Percentiles rank a stretch among this genome's conserved stretches.
phyloP scores from a whole-genome alignment of 345 rosid genomes.

The Heritiera littoralis region DNA sequence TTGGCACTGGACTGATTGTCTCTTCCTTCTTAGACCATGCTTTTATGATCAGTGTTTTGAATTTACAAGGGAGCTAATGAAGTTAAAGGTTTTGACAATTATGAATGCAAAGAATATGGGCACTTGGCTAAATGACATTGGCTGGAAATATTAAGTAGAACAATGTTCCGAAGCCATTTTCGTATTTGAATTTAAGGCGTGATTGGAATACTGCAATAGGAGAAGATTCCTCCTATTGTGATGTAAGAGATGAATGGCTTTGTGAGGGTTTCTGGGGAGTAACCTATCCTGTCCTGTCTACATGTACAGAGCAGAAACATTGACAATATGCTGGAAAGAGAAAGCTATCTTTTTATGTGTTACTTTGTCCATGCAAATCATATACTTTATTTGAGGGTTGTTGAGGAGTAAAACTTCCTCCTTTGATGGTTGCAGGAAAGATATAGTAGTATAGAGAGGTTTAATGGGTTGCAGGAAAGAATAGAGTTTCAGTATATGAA shows the following conservation, averaged over 20 bases:
- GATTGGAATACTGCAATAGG: background rate
- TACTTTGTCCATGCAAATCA: background rate
- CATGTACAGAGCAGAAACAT: background rate
- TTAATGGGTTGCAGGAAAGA: slow-evolving; percentile 2
- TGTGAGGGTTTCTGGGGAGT: slow-evolving; percentile 5
- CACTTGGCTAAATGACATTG: background rate
- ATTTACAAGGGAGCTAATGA: background rate
- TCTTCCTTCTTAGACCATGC: background rate
- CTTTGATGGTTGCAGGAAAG: slow-evolving; percentile 12
- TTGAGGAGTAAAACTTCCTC: background rate
- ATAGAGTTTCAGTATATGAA: background rate
- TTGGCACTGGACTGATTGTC: background rate
- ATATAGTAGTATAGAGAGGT: background rate
- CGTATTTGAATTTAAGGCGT: background rate
- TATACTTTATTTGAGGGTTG: background rate
- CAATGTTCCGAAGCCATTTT: background rate
- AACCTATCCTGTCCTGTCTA: background rate
- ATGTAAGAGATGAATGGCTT: slow-evolving; percentile 3
- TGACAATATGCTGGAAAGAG: background rate
- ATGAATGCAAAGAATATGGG: background rate
- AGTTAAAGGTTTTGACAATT: background rate
- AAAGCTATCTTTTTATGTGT: background rate
- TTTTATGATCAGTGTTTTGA: background rate
- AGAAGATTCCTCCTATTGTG: background rate
- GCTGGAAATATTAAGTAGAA: slow-evolving; percentile 6